Percentiles rank a stretch among this genome's conserved stretches.
phyloP scores from a whole-genome alignment of 2,329 filamentous ascomycete genomes.

The Colletotrichum nymphaeae region DNA sequence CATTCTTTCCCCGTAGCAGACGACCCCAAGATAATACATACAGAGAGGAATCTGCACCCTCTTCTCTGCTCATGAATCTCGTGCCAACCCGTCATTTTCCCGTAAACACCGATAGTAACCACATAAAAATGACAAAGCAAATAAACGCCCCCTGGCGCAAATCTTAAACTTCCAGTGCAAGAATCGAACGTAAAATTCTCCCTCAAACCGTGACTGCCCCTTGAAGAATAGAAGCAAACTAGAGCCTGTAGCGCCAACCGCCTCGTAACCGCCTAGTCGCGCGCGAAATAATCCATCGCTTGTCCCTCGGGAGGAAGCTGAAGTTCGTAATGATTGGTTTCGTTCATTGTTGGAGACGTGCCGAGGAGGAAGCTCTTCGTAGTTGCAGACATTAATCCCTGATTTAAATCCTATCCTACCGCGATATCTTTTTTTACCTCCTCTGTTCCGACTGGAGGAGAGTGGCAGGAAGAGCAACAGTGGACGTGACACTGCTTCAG shows the following conservation, averaged over 20 bases:
- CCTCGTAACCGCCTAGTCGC: conserved; percentile 12
- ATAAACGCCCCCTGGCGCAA: conserved; percentile 29
- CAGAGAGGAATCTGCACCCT: conserved; percentile 11
- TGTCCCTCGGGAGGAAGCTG: conserved; percentile 4
- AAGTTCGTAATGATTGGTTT: conserved; percentile 20
- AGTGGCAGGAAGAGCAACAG: conserved; percentile 18
- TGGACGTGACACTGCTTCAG: conserved; percentile 21
- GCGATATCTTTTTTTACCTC: neutral
- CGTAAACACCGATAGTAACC: conserved; percentile 15
- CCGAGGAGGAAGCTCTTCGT: neutral
- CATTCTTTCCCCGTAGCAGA: conserved; percentile 1
- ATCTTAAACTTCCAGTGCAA: conserved; percentile 10
- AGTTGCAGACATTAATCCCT: conserved; percentile 36
- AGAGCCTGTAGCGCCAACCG: conserved; percentile 26
- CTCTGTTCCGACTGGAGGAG: conserved; percentile 2
- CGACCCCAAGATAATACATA: conserved; percentile 32
- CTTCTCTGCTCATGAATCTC: conserved; percentile 32
- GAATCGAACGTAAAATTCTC: conserved; percentile 14
- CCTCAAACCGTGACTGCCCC: conserved; percentile 9
- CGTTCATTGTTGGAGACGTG: conserved; percentile 16
- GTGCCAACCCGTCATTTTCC: conserved; percentile 31
- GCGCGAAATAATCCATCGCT: conserved; percentile 6
- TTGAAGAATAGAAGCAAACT: conserved; percentile 19
- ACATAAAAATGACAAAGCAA: conserved; percentile 27
- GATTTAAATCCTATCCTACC: conserved; percentile 3